Evolutionary conservation across 306 rosid species (phyloP).

Genomic region (Trichosanthes cucumerina): DNA sequence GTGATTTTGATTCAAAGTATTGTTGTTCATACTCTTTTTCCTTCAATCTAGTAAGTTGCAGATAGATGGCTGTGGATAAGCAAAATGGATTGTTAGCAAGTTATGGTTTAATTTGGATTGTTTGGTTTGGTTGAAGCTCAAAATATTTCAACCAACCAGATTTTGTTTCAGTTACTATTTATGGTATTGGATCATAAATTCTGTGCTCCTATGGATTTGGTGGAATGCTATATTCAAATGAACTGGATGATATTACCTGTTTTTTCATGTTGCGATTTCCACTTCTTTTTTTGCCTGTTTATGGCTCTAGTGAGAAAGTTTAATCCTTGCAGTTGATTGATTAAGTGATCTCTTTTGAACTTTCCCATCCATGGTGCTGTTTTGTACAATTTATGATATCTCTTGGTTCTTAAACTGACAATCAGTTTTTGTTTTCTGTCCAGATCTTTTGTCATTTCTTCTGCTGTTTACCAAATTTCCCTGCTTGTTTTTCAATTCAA

Average conservation of each 20-base stretch:
- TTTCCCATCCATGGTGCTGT: neutral
- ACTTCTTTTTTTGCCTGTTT: neutral
- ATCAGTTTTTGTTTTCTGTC: neutral
- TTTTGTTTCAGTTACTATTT: neutral
- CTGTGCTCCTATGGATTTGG: neutral
- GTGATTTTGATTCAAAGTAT: neutral
- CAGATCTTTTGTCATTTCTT: neutral
- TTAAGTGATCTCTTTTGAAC: neutral
- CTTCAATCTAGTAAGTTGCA: neutral
- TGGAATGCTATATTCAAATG: neutral
- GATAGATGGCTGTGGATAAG: neutral
- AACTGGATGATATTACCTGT: neutral
- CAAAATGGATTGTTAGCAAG: neutral
- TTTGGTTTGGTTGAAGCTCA: neutral
- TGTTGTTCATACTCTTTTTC: neutral
- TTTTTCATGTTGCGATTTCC: neutral
- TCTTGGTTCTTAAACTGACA: neutral
- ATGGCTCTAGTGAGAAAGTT: neutral
- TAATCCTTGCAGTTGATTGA: neutral
- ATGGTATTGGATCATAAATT: neutral
- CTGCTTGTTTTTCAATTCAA: neutral
- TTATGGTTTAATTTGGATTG: neutral
- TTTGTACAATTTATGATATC: neutral
- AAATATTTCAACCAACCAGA: neutral
- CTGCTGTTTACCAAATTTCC: neutral